Evolutionary conservation across 202 grass and related monocot species (phyloP), one percentile per base, ranked within the genome.

Genomic region (Panicum hallii): DNA sequence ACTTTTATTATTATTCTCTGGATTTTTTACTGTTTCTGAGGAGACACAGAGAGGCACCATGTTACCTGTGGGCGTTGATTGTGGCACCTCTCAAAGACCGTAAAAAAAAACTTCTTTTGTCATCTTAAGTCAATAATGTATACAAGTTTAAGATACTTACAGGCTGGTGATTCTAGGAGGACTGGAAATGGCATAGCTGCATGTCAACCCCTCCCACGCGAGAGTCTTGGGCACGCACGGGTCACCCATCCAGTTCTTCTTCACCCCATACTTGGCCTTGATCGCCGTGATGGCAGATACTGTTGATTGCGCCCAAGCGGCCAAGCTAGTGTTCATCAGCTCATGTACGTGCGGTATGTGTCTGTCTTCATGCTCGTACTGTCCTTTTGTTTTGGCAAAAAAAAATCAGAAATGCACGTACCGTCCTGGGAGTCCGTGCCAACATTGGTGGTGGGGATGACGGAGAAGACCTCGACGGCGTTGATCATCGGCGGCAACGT

Each of bases 161-260:
- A 92, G 0, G 45, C 7, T 14, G 26, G 23, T 85, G 67, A 95
- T 92, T 30, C 66, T 92, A 79, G 90, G 46, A 56, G 83, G 75
- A 62, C 6, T 63, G n/a, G 86, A 88, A 67, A 78, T 41, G 40
- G 7, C 22, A 65, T 90, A 94, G 45, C 87, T 91, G 81, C 87
- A 94, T 19, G 63, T 85, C 69, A 94, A 69, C 12, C 87, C 87
- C 22, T 88, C 68, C 92, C 92, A 94, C 4, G 87, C 57, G 36
- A 79, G 36, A 26, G 4, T 60, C 72, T 83, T 81, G 0, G 84
- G 89, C 54, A 56, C 54, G 38, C 89, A 91, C 15, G 92, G 92
- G 38, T 94, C 89, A 64, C 92, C 89, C 58, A 65, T 85, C 92
- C 89, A 94, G 41, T 85, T 87, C 80, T 81, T 94, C 61, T 89